phyloP scores from a whole-genome alignment of 768 basidiomycete genomes.

The Vararia minispora region DNA sequence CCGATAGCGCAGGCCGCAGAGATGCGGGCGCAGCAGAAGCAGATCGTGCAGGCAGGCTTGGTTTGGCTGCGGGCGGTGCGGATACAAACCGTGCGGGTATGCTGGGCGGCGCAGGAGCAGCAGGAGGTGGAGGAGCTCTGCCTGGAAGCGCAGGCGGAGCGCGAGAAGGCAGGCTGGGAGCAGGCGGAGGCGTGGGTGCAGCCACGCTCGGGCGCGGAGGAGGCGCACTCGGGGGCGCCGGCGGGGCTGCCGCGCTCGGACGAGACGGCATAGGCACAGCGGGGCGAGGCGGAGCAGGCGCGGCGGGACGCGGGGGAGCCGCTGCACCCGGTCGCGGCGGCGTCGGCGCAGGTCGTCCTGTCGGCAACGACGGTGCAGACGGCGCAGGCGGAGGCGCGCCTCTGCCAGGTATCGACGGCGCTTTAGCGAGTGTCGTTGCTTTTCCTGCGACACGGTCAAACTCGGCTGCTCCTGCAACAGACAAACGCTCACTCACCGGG shows the following conservation, averaged over 20 bases:
- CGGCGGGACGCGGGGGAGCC: slow-evolving; percentile 6
- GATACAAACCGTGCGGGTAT: slow-evolving; percentile 31
- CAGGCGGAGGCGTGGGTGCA: slow-evolving; percentile 15
- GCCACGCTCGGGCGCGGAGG: slow-evolving; percentile 6
- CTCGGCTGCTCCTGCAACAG: no score
- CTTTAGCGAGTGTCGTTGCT: slow-evolving; percentile 52
- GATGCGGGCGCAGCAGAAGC: slow-evolving; percentile 15
- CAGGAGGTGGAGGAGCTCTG: slow-evolving; percentile 23
- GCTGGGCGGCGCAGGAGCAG: slow-evolving; percentile 13
- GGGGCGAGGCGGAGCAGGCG: slow-evolving; percentile 13
- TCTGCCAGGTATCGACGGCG: slow-evolving; percentile 52
- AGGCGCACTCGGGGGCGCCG: slow-evolving; percentile 20
- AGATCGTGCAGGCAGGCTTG: slow-evolving; percentile 18
- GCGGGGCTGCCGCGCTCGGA: slow-evolving; percentile 16
- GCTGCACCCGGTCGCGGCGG: slow-evolving; percentile 18
- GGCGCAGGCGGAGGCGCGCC: slow-evolving; percentile 24
- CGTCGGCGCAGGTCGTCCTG: slow-evolving; percentile 20
- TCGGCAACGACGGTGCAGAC: slow-evolving; percentile 23
- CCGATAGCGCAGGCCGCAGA: slow-evolving; percentile 5
- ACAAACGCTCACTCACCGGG: slow-evolving; percentile 36
- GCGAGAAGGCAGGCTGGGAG: slow-evolving; percentile 13
- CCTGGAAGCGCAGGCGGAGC: slow-evolving; percentile 22
- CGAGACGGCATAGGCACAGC: slow-evolving; percentile 6
- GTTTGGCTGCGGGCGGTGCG: slow-evolving; percentile 20
- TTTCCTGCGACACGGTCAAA: slow-evolving; percentile 33